Percentiles rank a stretch among this genome's conserved stretches.
phyloP scores from a whole-genome alignment of 768 basidiomycete genomes.

The Panellus pusillus region DNA sequence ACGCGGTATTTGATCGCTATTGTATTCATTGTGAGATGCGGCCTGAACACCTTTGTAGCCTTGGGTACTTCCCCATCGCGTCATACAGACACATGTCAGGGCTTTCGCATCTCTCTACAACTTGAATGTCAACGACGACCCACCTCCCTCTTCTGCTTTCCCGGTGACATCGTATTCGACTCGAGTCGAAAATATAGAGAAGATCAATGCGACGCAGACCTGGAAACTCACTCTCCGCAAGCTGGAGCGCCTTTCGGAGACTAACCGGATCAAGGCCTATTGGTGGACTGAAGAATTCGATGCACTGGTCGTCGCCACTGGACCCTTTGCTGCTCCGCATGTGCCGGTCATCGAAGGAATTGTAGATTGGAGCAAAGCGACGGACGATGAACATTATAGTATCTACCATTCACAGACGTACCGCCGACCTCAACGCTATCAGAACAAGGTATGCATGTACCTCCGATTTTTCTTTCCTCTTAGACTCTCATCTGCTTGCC shows the following conservation, averaged over 20 bases:
- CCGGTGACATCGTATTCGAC: conserved; percentile 13
- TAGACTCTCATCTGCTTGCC: background rate
- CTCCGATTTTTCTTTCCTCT: background rate
- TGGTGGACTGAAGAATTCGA: conserved; percentile 18
- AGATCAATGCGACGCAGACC: background rate
- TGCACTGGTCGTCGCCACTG: conserved; percentile 8
- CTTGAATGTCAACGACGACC: conserved; percentile 11
- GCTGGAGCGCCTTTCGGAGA: conserved; percentile 8
- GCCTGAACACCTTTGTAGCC: background rate
- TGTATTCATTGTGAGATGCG: no score
- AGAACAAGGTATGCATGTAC: conserved; percentile 20
- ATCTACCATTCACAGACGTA: conserved; percentile 13
- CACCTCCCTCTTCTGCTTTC: background rate
- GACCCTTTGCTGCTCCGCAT: conserved; percentile 5
- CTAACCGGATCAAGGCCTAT: conserved; percentile 6
- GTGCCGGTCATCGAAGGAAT: conserved; percentile 15
- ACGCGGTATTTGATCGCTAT: background rate
- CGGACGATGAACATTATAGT: background rate
- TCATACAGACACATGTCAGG: conserved; percentile 12
- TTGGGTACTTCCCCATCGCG: conserved; percentile 7
- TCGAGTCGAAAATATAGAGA: conserved; percentile 12
- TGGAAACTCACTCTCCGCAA: conserved; percentile 16
- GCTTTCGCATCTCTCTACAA: conserved; percentile 14
- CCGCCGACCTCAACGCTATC: conserved; percentile 14
- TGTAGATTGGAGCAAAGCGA: conserved; percentile 18